Conservation (phyloP, 108 stramenopile species). For the Fragilaria radians region DNA sequence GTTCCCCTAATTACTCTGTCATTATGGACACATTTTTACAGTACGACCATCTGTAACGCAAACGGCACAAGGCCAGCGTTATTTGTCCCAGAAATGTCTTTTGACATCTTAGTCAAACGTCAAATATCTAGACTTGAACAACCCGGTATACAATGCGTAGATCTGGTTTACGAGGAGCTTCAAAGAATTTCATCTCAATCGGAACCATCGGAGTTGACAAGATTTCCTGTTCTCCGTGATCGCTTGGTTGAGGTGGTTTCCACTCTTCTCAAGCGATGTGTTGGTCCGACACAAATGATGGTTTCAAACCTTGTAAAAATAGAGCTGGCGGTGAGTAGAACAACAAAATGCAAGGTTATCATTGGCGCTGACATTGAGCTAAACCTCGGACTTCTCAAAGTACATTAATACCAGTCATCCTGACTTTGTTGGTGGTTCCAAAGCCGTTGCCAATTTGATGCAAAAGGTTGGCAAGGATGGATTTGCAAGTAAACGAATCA, state of each 20-base stretch:
- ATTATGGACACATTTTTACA: too few species aligned
- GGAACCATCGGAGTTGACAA: slow-evolving; percentile 81
- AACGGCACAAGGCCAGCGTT: slow-evolving; percentile 91
- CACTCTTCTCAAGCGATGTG: slow-evolving; percentile 55
- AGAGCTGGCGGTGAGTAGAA: slow-evolving; percentile 76
- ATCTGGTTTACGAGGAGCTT: slow-evolving; percentile 93
- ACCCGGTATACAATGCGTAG: slow-evolving; percentile 92
- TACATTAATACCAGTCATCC: slow-evolving; percentile 99
- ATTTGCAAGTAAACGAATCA: slow-evolving; percentile 3
- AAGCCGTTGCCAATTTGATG: slow-evolving; percentile 84
- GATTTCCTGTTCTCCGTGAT: slow-evolving; percentile 89
- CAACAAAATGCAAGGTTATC: slow-evolving; percentile 4
- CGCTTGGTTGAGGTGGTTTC: slow-evolving; percentile 87
- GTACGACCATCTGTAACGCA: slow-evolving; percentile 94
- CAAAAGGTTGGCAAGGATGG: slow-evolving; percentile 62
- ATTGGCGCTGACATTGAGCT: background rate
- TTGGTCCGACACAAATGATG: slow-evolving; percentile 90
- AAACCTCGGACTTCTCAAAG: slow-evolving; percentile 5
- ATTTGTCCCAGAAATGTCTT: slow-evolving; percentile 96
- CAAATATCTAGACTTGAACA: slow-evolving; percentile 92
- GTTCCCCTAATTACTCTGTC: too few species aligned
- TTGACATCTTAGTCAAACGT: slow-evolving; percentile 90
- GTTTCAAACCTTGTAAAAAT: slow-evolving; percentile 91
- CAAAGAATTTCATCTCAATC: slow-evolving; percentile 87
- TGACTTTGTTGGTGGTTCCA: slow-evolving; percentile 94